Evolutionary conservation across 2,329 filamentous ascomycete genomes (phyloP), one percentile per base, ranked within the genome.

Genomic region (Phialophora chinensis): DNA sequence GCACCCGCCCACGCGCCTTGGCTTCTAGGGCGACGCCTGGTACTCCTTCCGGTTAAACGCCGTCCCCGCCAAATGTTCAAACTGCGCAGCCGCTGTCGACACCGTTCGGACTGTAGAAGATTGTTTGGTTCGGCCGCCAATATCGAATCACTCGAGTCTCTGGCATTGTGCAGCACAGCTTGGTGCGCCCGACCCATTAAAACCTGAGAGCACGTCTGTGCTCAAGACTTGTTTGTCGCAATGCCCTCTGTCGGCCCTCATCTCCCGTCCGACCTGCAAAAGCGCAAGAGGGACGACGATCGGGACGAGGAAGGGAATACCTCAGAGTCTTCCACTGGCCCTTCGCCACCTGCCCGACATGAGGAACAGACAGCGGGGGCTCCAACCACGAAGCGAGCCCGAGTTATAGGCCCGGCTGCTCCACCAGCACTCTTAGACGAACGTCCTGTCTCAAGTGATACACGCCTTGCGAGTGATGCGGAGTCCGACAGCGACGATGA

Each of bases 361-460:
- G 60, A 35, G 54, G 38, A 60, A 42, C 42, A 55, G 56, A 27
- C 27, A 23, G 44, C 61, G 31, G n/a, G n/a, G n/a, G 55, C 52
- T 12, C 14, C 58, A 14, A 74, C 77, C 74, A 73, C 75, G 67
- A 86, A 86, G 76, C 81, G 83, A 69, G 80, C 81, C 72, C 81
- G 82, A 71, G 79, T 86, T 14, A 76, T 84, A 63, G 86, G 86
- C 25, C 87, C 87, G 59, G 81, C 85, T n/a, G 78, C 83, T 62
- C 85, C 86, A 56, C 84, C 83, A 53, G 76, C 83, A 59, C 73
- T 81, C 68, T 70, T 85, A 10, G 78, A 82, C 38, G 78, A 85
- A 73, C 76, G 78, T 63, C 83, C 84, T 4, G 27, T 58, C 20
- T 66, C 74, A 56, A 62, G 50, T 17, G 73, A 77, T 53, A 76